phyloP scores from a whole-genome alignment of 2,329 filamentous ascomycete genomes.

The Ciborinia camelliae region DNA sequence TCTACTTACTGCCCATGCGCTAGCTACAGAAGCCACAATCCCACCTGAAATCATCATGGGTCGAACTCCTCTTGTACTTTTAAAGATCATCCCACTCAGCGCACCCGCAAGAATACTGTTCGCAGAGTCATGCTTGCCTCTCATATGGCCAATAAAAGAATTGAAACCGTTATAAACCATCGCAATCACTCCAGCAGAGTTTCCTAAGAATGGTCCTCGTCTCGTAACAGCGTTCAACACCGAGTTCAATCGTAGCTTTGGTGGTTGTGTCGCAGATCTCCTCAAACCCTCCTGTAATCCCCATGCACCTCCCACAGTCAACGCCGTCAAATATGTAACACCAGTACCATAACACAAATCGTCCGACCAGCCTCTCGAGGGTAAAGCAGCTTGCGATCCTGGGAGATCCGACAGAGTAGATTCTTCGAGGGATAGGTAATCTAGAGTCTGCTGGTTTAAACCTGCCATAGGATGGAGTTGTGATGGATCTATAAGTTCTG shows the following conservation, averaged over 20 bases:
- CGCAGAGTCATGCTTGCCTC: conserved; percentile 83
- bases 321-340: conserved; percentile 84
- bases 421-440: conserved; percentile 94
- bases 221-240: conserved; percentile 92
- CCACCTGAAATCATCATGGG: conserved; percentile 94
- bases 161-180: conserved; percentile 96
- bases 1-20: conserved; percentile 80
- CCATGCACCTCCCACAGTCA: conserved; percentile 86
- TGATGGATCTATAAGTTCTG: conserved; percentile 78
- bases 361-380: conserved; percentile 95
- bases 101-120: conserved; percentile 86
- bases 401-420: conserved; percentile 82
- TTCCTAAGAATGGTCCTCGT: conserved; percentile 90
- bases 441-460: conserved; percentile 85
- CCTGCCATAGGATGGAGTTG: conserved; percentile 90
- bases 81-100: conserved; percentile 91
- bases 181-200: conserved; percentile 91
- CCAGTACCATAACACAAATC: conserved; percentile 98
- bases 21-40: conserved; percentile 82
- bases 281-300: conserved; percentile 85
- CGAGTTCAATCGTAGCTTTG: conserved; percentile 89
- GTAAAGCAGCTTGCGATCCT: conserved; percentile 80
- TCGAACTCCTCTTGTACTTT: conserved; percentile 84
- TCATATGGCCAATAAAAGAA: conserved; percentile 72
- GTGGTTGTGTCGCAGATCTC: conserved; percentile 71